These are phyloP conservation scores for Parascedosporium putredinis DNA, from an alignment of 2,329 filamentous ascomycete species.

Conservation along the genomic window DNA sequence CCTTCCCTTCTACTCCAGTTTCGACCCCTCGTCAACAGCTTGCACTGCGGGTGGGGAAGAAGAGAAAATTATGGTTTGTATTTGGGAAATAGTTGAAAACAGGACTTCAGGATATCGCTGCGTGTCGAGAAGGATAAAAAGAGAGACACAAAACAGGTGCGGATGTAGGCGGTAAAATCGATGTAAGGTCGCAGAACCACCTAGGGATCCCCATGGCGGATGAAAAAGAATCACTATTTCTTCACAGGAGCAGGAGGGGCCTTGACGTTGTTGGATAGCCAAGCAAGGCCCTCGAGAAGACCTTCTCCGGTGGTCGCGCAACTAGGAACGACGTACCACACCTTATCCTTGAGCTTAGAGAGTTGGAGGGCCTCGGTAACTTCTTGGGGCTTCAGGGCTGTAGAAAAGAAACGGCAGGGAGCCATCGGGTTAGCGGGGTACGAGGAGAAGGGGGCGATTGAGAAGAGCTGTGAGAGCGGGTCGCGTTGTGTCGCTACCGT, in stretches of 20 bases:
- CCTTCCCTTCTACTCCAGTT: neutral
- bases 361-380: constrained; percentile 70
- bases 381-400: constrained; percentile 70
- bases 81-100: too few species aligned
- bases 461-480: too few species aligned
- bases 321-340: constrained; percentile 77
- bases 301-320: constrained; percentile 75
- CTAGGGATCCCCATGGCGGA: neutral
- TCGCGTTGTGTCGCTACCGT: too few species aligned
- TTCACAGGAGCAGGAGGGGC: constrained; percentile 43
- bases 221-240: constrained; percentile 29
- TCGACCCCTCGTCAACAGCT: neutral
- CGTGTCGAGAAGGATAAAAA: neutral
- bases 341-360: constrained; percentile 67
- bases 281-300: constrained; percentile 69
- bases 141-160: neutral
- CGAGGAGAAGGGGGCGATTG: too few species aligned
- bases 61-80: too few species aligned
- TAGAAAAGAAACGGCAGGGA: neutral
- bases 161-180: neutral
- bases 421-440: neutral
- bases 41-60: too few species aligned
- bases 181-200: too few species aligned
- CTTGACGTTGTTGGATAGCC: constrained; percentile 80
- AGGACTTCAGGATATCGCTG: neutral